Conservation (phyloP, 768 basidiomycete species). For the Trametes maxima region DNA sequence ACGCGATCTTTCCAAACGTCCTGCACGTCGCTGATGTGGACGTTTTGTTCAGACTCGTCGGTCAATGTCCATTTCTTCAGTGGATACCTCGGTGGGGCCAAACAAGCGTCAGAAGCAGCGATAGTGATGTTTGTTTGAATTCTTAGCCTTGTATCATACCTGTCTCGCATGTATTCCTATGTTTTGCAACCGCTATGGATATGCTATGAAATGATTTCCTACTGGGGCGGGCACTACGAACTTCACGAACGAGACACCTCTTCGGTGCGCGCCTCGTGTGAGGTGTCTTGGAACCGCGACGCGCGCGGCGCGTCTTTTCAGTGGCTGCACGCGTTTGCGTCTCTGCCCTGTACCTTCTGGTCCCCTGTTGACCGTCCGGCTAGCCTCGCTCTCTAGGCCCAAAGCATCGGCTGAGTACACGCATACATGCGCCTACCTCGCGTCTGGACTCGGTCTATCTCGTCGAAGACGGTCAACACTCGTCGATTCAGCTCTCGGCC, state of each 20-base stretch:
- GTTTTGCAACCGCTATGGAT: background rate
- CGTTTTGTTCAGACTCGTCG: slow-evolving; percentile 49
- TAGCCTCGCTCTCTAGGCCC: background rate
- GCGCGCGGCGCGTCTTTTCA: too few species aligned
- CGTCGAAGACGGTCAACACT: background rate
- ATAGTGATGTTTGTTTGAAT: background rate
- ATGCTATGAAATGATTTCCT: background rate
- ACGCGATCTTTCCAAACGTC: slow-evolving; percentile 28
- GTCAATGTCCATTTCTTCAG: slow-evolving; percentile 75
- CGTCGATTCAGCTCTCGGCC: slow-evolving; percentile 3
- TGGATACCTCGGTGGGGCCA: slow-evolving; percentile 56
- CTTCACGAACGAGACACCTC: too few species aligned
- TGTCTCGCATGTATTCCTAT: background rate
- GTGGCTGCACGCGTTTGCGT: too few species aligned
- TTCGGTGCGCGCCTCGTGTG: too few species aligned
- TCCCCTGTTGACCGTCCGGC: too few species aligned
- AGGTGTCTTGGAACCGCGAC: too few species aligned
- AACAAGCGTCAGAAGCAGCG: slow-evolving; percentile 23
- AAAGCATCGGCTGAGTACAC: background rate
- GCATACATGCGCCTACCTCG: background rate
- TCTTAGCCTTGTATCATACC: background rate
- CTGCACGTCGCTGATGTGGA: slow-evolving; percentile 1
- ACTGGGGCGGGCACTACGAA: background rate
- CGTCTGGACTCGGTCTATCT: background rate
- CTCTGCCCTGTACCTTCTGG: too few species aligned